Conservation (phyloP, 805 yeast species). For the Lipomyces mesembrius region DNA sequence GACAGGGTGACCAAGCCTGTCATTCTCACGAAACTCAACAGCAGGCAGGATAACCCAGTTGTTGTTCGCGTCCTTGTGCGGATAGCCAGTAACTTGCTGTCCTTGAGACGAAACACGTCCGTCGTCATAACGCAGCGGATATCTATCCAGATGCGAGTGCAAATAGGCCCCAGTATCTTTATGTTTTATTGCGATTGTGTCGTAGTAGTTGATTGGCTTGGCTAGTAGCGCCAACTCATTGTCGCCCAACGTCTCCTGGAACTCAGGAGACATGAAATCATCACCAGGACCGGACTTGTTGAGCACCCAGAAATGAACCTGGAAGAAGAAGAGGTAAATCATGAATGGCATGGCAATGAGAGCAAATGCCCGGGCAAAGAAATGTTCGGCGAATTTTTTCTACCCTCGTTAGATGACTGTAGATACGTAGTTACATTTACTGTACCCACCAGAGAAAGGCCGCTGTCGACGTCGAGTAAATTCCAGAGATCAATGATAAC, state of each 20-base stretch:
- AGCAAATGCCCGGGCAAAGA: constrained; percentile 69
- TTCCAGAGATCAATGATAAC: constrained; percentile 88
- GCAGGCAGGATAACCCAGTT: constrained; percentile 86
- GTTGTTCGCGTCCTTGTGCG: constrained; percentile 61
- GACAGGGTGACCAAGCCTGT: constrained; percentile 55
- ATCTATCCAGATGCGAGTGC: constrained; percentile 77
- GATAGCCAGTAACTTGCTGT: constrained; percentile 85
- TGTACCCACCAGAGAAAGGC: constrained; percentile 52
- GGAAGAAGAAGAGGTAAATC: constrained; percentile 87
- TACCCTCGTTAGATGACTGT: constrained; percentile 33
- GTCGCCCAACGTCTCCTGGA: constrained; percentile 90
- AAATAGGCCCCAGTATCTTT: constrained; percentile 76
- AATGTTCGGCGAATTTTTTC: constrained; percentile 63
- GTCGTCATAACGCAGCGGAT: constrained; percentile 93
- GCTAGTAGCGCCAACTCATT: constrained; percentile 74
- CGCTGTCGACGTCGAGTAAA: constrained; percentile 71
- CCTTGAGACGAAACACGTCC: constrained; percentile 94
- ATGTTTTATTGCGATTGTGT: constrained; percentile 76
- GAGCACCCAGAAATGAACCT: constrained; percentile 82
- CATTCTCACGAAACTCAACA: constrained; percentile 50
- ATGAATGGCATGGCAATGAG: constrained; percentile 80
- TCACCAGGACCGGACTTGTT: constrained; percentile 95
- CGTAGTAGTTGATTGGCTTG: constrained; percentile 73
- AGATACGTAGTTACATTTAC: too few species aligned
- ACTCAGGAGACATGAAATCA: constrained; percentile 88